These are phyloP conservation scores for Mycena amicta DNA, from an alignment of 768 basidiomycete species.

Conservation along the genomic window DNA sequence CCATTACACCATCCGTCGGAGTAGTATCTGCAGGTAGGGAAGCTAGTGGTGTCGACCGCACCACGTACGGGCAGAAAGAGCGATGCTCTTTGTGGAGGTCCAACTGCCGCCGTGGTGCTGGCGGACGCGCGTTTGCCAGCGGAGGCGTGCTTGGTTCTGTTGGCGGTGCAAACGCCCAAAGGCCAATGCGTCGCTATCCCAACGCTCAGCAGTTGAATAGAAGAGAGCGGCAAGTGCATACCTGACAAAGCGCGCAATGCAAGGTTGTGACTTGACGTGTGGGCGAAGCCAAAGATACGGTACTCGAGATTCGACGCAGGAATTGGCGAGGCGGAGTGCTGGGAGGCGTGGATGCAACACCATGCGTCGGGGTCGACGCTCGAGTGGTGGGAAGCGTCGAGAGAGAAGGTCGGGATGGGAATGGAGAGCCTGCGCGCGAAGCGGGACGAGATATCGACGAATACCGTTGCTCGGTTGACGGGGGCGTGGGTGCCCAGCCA, in stretches of 20 bases:
- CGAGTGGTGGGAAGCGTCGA: conserved; percentile 31
- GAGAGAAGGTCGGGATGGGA: conserved; percentile 34
- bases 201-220: too few relatives aligned
- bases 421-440: conserved; percentile 32
- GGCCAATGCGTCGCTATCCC: conserved; percentile 74
- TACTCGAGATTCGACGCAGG: conserved; percentile 17
- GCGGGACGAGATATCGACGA: conserved; percentile 32
- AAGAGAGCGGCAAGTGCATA: too few relatives aligned
- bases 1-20: conserved; percentile 37
- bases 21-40: conserved; percentile 46
- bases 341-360: conserved; percentile 23
- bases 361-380: conserved; percentile 21
- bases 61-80: conserved; percentile 84
- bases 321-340: conserved; percentile 26
- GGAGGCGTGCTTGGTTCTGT: conserved; percentile 13
- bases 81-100: conserved; percentile 83
- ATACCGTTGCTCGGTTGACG: conserved; percentile 33
- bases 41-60: conserved; percentile 66
- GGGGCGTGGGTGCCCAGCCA: conserved; percentile 51
- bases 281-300: background rate
- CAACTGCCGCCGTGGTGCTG: conserved; percentile 51
- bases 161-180: conserved; percentile 69
- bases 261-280: conserved; percentile 49
- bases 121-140: conserved; percentile 31
- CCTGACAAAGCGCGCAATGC: conserved; percentile 60